Conservation (phyloP, 495 filamentous ascomycete genomes). For the Hyaloscypha bicolor region DNA sequence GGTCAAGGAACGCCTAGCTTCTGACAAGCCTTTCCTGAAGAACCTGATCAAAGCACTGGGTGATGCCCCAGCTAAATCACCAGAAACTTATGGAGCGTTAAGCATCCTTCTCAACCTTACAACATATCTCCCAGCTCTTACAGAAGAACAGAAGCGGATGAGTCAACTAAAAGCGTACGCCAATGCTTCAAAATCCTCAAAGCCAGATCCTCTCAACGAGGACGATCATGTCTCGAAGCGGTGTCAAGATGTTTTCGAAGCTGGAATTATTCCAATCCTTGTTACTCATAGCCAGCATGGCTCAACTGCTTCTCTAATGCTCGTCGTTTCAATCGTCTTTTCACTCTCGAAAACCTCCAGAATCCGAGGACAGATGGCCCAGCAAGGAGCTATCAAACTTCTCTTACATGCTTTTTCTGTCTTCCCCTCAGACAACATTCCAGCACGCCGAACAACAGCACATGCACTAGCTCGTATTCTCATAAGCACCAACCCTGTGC, state of each 20-base stretch:
- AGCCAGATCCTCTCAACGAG: constrained; percentile 69
- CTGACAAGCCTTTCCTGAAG: constrained; percentile 65
- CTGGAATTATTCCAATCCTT: constrained; percentile 72
- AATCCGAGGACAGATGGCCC: constrained; percentile 76
- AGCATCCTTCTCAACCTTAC: constrained; percentile 85
- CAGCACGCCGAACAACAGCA: constrained; percentile 64
- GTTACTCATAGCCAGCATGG: constrained; percentile 68
- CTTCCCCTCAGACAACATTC: constrained; percentile 52
- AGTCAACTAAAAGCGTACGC: constrained; percentile 90
- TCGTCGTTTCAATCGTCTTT: constrained; percentile 74
- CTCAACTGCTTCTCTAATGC: constrained; percentile 63
- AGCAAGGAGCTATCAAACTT: constrained; percentile 88
- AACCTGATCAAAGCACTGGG: constrained; percentile 65
- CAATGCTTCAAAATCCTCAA: constrained; percentile 67
- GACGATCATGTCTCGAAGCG: constrained; percentile 74
- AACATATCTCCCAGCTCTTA: constrained; percentile 72
- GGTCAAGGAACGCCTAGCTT: constrained; percentile 77
- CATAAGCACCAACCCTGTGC: constrained; percentile 82
- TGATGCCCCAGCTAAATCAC: constrained; percentile 61
- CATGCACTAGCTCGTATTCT: constrained; percentile 92
- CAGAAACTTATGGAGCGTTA: constrained; percentile 80
- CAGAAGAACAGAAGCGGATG: constrained; percentile 91
- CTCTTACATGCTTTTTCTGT: constrained; percentile 68
- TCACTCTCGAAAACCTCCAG: constrained; percentile 71
- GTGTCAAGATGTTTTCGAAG: constrained; percentile 75